Base-by-base conservation (phyloP, 2,329 filamentous ascomycete genomes). In the Sclerotinia borealis region DNA sequence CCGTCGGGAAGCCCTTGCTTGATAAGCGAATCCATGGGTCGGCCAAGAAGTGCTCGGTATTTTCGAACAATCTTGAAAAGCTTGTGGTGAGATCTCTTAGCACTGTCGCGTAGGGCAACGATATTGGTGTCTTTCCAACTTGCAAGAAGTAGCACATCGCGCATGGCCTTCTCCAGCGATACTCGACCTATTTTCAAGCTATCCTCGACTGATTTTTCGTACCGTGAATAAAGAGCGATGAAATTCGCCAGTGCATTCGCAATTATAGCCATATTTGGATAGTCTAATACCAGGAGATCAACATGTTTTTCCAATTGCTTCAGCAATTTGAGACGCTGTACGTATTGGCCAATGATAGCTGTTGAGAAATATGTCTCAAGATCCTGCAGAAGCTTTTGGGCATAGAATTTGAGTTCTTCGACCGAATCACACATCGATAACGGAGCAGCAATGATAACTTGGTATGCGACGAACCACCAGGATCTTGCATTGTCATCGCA, bases 51-150 rank as follows among this genome's bases (percentile, higher is more conserved):
- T 22, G 82, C 82, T 48, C 95, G 86, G 77, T 96, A 99, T 77
- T 97, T 98, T 62, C 91, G 85, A 50, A 99, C 90, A 41, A 96
- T 81, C 70, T 91, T 91, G 78, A 96, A 96, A 2, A 99, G 83
- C 76, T 96, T 97, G 71, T 89, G 86, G 73, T 99, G 95, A 25
- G 93, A 97, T 65, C 88, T 89, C 70, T 89, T 88, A 1, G 95
- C 92, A 75, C 93, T 98, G 72, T 97, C 92, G 68, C 88, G 85
- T 19, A 99, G 79, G 1, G 92, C 91, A 54, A 89, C 88, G 66
- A 99, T 96, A 72, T 98, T 99, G 27, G 91, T 96, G 70, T 99
- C 95, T 75, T 96, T 97, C 96, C 96, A 99, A 75, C 92, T 97
- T 9, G 93, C 92, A 70, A 99, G 80, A 59, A 96, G 85, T 19